Base-by-base conservation (phyloP, 176 grass and related monocot genomes). In the Phoenix dactylifera region DNA sequence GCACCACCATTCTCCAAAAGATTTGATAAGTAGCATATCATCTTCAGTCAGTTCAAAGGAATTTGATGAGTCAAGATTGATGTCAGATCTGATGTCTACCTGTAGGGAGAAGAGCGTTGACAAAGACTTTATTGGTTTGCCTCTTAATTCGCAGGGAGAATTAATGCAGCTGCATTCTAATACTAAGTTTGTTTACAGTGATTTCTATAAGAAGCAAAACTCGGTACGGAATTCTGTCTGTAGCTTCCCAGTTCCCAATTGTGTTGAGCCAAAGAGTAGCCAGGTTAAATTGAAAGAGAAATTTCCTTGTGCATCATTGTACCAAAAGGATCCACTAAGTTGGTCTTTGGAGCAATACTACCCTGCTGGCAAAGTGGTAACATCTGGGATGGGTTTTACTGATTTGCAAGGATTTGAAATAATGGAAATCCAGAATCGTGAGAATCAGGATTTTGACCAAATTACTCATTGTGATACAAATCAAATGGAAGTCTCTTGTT, bases 291-390 rank as follows among this genome's bases (percentile, higher is more conserved):
- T 9, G 59, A 81, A 66, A 51, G 67, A 52, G 24, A 54, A 22
- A 22, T 53, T 70, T 49, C 4, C 70, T 68, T 76, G 26, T 57
- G 57, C 55, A 30, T 44, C 51, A 52, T 59, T 44, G 55, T 52
- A 49, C 22, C 22, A 5, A 49, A 58, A 32, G 29, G 17, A 62
- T 77, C 55, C 65, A 18, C 52, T 74, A 22, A 39, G 58, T 74
- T 69, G 74, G 66, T 62, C 73, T 16, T 50, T 61, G 39, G 63
- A 61, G 57, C 64, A 61, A 55, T 65, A 44, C 30, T 66, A 58
- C 22, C 44, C 68, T 22, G 53, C 58, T 35, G 26, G 15, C 16
- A 26, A 60, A 60, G 24, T 17, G 17, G 15, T 16, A 19, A 29
- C 58, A 60, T 60, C 65, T 59, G 60, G 55, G 58, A 16, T 82